These are phyloP conservation scores for Mycena chlorophos DNA, from an alignment of 768 basidiomycete species.

Conservation along the genomic window DNA sequence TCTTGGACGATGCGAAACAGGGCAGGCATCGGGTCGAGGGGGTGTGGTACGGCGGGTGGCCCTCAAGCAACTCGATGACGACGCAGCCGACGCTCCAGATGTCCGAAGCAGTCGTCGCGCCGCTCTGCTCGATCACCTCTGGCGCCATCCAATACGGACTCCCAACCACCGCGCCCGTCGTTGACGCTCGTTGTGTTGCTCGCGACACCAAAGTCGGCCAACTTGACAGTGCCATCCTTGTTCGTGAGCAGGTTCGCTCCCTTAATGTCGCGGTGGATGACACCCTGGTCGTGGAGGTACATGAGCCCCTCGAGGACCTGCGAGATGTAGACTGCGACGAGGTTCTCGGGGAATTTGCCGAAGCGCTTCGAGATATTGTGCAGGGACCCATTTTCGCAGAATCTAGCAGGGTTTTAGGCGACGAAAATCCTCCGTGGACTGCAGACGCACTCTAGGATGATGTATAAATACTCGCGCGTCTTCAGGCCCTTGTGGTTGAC, in stretches of 20 bases:
- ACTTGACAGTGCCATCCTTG: constrained; percentile 96
- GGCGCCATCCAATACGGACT: constrained; percentile 99
- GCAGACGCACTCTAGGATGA: constrained; percentile 82
- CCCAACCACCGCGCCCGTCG: constrained; percentile 92
- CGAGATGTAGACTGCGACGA: constrained; percentile 95
- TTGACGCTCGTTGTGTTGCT: constrained; percentile 71
- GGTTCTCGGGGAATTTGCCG: constrained; percentile 96
- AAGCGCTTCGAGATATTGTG: constrained; percentile 95
- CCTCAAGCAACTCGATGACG: constrained; percentile 88
- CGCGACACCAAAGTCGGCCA: constrained; percentile 99
- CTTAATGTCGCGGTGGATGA: constrained; percentile 98
- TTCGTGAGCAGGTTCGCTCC: constrained; percentile 99
- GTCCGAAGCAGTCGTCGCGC: constrained; percentile 95
- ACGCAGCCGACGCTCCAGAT: constrained; percentile 98
- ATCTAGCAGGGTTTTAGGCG: constrained; percentile 42
- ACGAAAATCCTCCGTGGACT: background rate
- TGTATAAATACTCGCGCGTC: constrained; percentile 91
- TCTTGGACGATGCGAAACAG: constrained; percentile 98
- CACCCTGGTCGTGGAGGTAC: constrained; percentile 98
- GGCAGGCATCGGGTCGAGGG: constrained; percentile 96
- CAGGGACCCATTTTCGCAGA: constrained; percentile 97
- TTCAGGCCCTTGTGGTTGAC: constrained; percentile 99
- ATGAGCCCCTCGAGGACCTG: constrained; percentile 95
- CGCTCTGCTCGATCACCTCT: constrained; percentile 97
- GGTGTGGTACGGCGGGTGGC: constrained; percentile 95